A percentile compares a stretch with the other conserved stretches of the same genome.
phyloP scores from a whole-genome alignment of 2,329 filamentous ascomycete genomes.

The Penicillium sumatraense region DNA sequence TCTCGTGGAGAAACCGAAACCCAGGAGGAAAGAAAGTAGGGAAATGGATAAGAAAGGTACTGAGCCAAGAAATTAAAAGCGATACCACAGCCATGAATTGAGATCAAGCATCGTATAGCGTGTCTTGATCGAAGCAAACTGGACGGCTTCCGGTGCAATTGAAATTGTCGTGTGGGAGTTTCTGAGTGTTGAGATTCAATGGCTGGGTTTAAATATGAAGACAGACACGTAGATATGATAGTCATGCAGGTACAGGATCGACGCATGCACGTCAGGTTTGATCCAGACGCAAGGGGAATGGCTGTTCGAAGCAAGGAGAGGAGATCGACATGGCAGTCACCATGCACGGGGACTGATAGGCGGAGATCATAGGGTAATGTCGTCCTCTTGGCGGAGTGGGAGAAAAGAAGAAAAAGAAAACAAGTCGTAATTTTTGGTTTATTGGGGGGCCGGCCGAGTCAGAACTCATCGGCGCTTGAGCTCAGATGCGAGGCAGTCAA shows the following conservation, averaged over 20 bases:
- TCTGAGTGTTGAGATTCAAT: not conserved
- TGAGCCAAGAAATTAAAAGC: conserved; percentile 11
- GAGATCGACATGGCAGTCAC: conserved; percentile 14
- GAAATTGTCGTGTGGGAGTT: conserved; percentile 4
- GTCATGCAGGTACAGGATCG: conserved; percentile 16
- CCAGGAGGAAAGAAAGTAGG: conserved; percentile 9
- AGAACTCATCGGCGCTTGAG: conserved; percentile 36
- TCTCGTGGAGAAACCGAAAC: conserved; percentile 1
- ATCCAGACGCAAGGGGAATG: conserved; percentile 5
- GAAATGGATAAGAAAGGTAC: conserved; percentile 11
- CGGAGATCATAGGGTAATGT: too few relatives aligned
- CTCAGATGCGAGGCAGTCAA: conserved; percentile 43
- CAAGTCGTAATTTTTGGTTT: conserved; percentile 17
- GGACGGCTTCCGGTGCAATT: conserved; percentile 3
- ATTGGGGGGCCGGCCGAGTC: conserved; percentile 3
- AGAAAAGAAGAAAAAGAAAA: conserved; percentile 20
- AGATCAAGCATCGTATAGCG: conserved; percentile 10
- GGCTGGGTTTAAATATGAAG: conserved; percentile 19
- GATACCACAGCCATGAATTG: conserved; percentile 22
- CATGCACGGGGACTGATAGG: conserved; percentile 9
- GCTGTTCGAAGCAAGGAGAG: conserved; percentile 10
- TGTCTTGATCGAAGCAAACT: conserved; percentile 10
- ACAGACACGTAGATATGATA: conserved; percentile 12
- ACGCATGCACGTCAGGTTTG: conserved; percentile 16
- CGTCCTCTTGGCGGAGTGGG: conserved; percentile 10